Percentiles rank a stretch among this genome's conserved stretches.
These are phyloP conservation scores for Sporothrix variecibatus DNA, from an alignment of 2,329 filamentous ascomycete species.

Conservation along the genomic window DNA sequence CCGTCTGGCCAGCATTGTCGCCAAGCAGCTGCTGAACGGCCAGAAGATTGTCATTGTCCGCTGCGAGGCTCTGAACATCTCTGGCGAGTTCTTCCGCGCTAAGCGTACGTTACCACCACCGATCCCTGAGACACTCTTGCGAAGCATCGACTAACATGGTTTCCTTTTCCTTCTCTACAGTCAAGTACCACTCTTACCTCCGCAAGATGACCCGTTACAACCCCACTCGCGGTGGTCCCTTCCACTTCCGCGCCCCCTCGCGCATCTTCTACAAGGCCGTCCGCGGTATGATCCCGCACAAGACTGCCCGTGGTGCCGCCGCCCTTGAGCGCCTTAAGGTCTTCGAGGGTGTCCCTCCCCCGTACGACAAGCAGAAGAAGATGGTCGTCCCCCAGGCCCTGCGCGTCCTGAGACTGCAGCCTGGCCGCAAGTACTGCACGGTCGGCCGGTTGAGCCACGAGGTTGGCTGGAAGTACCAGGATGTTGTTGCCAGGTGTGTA, in stretches of 20 bases:
- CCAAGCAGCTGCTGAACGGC: constrained; percentile 98
- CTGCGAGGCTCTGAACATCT: constrained; percentile 99
- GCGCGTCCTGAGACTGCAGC: constrained; percentile 93
- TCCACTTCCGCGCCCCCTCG: constrained; percentile 99
- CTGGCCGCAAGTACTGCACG: constrained; percentile 99
- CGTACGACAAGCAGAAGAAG: constrained; percentile 99
- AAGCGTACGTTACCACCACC: constrained; percentile 79
- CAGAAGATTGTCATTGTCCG: constrained; percentile 99
- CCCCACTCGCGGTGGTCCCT: constrained; percentile 98
- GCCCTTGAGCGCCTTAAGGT: constrained; percentile 99
- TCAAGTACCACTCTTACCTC: constrained; percentile 99
- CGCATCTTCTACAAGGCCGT: constrained; percentile 99
- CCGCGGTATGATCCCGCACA: constrained; percentile 99
- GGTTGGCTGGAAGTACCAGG: constrained; percentile 99
- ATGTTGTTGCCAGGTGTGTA: constrained; percentile 93
- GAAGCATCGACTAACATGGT: background rate
- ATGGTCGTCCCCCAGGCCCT: constrained; percentile 98
- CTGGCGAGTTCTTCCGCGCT: constrained; percentile 99
- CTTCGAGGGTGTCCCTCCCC: constrained; percentile 98
- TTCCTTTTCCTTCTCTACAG: constrained; percentile 50
- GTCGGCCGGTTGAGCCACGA: constrained; percentile 97
- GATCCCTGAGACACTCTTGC: no score
- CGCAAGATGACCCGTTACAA: constrained; percentile 99
- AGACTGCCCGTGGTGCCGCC: constrained; percentile 95
- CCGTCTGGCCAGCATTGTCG: constrained; percentile 95